Conservation (phyloP, 495 filamentous ascomycete genomes). For the Pseudevernia furfuracea region DNA sequence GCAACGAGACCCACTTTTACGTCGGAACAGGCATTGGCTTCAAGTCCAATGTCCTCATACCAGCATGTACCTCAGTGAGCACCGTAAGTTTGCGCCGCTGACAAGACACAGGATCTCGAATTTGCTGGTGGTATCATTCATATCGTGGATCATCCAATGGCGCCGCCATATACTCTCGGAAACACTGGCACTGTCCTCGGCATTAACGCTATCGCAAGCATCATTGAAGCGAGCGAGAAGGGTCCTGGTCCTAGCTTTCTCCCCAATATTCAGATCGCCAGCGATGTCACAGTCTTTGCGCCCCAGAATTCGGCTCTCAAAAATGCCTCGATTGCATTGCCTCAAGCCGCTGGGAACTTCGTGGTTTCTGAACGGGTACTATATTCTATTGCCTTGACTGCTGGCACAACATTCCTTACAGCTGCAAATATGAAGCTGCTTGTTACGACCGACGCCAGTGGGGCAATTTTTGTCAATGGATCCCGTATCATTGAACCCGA, state of each 20-base stretch:
- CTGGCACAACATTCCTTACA: background rate
- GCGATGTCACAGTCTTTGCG: constrained; percentile 12
- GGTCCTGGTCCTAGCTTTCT: background rate
- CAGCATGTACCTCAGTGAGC: background rate
- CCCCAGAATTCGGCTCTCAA: constrained; percentile 4
- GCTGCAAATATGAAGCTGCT: background rate
- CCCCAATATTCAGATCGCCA: background rate
- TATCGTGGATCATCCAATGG: constrained; percentile 6
- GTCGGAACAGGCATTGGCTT: constrained; percentile 7
- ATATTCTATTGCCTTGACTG: constrained; percentile 3
- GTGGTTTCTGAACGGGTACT: constrained; percentile 2
- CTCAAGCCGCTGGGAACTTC: background rate
- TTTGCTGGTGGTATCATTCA: constrained; percentile 10
- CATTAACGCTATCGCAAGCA: background rate
- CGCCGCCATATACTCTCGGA: constrained; percentile 7
- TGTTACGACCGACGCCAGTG: background rate
- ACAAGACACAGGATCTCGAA: background rate
- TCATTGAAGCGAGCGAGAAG: background rate
- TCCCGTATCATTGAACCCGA: background rate
- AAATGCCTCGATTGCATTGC: background rate
- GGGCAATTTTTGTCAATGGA: constrained; percentile 2
- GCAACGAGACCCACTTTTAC: constrained; percentile 8
- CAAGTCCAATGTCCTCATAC: constrained; percentile 11
- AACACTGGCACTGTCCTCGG: constrained; percentile 6
- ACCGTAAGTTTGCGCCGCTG: background rate